These are phyloP conservation scores for Camellia sinensis DNA, from an alignment of 148 eudicot species.

Conservation along the genomic window DNA sequence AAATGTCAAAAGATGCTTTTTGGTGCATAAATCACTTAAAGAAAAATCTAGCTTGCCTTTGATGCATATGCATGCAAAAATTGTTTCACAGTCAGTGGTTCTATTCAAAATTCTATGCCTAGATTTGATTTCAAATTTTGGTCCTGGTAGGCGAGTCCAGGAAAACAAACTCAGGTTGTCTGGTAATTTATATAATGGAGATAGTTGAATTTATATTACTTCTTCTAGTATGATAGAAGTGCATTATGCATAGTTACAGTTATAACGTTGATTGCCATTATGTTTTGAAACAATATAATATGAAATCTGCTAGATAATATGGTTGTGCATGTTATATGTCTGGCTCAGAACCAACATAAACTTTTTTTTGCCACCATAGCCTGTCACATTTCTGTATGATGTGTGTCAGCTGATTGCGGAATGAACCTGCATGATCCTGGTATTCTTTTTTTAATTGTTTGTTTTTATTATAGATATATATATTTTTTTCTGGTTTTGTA, in stretches of 20 bases:
- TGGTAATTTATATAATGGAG: neutral
- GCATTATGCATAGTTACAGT: neutral
- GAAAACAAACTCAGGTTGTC: neutral
- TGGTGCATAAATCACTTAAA: constrained; percentile 1
- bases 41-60: neutral
- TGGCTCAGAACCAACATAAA: neutral
- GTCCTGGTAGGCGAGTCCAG: neutral
- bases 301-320: neutral
- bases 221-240: neutral
- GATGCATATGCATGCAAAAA: neutral
- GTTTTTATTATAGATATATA: neutral
- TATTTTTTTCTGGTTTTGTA: neutral
- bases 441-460: neutral
- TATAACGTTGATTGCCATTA: neutral
- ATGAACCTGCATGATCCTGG: neutral
- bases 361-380: neutral
- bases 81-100: neutral
- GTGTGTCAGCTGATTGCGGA: neutral
- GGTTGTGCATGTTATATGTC: neutral
- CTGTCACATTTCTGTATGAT: neutral
- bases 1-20: neutral
- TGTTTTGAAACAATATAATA: neutral
- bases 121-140: neutral
- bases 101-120: constrained; percentile 10
- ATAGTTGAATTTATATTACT: too few species aligned